Base-by-base conservation (phyloP, 2,329 filamentous ascomycete species). In the Colletotrichum sp. region DNA sequence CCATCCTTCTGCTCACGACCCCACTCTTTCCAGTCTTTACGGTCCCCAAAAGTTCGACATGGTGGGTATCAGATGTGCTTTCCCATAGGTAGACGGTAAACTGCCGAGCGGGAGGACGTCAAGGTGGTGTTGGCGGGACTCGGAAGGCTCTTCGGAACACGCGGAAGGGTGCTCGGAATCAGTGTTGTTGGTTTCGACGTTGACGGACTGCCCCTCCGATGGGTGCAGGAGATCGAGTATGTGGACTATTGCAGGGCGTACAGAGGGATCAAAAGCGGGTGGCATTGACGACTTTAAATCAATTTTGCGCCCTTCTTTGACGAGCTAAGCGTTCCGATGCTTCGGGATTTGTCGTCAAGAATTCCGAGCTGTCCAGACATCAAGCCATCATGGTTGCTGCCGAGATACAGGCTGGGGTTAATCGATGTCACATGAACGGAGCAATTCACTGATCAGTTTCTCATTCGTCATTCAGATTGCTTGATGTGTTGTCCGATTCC, bases 381-480 rank as follows among this genome's bases (percentile, higher is more conserved):
- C 39, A n/a, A 49, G 39, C 6, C 44, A 21, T 2, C 0, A 44
- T 3, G 10, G 44, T 21, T 2, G 10, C 2, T 1, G 2, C 44
- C 44, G 44, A 52, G 1, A 52, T 13, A 6, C 44, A 24, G 3
- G 39, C 39, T 49, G 8, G 16, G 16, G 5, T 7, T 8, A 5
- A 44, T 44, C 8, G 9, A 44, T 10, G 39, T 44, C 39, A 44
- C 18, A 10, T 6, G 39, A 0, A n/a, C 3, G 39, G 18, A 49
- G 1, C 9, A 1, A n/a, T 2, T 49, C 5, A 12, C 39, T 0
- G 39, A n/a, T 1, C 3, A 12, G 9, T 1, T n/a, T 49, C 9
- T 49, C 18, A 12, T 49, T n/a, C 39, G 18, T 2, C 18, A 49
- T 1, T 49, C 39, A 12, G 39, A n/a, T 4, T 49, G 18, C 0